Evolutionary conservation across 225 moss, liverwort and hornwort species (phyloP), one percentile per base, ranked within the genome.

Genomic region (Thuidium tamariscinum): DNA sequence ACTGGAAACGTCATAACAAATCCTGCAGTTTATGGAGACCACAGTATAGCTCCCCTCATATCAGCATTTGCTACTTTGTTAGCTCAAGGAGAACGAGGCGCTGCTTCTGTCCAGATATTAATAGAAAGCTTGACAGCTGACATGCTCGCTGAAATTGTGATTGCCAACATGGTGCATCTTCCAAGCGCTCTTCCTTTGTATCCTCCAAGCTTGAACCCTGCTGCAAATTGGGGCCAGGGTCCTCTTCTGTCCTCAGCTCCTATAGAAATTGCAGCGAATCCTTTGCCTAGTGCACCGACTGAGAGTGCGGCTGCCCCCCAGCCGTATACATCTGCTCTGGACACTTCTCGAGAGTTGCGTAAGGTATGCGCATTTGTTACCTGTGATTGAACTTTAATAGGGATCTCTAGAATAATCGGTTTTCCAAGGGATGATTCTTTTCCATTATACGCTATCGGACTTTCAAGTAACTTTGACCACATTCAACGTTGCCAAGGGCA

Each of bases 61-160:
- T 94, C 98, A 86, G 95, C 95, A 88, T 93, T 98, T 86, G 96
- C 96, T 60, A 92, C 96, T 61, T 94, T 98, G 79, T 82, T 95
- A 62, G 96, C 96, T 80, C 98, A 98, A 92, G 98, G 98, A 80
- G 98, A 98, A 87, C 92, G 96, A 90, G 98, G 95, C 66, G 87
- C 94, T 87, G 67, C 94, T 87, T 95, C 98, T 85, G 98, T 98
- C 86, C 96, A 98, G 82, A 94, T 98, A 82, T 92, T 98, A 75
- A 93, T 96, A 51, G 92, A 97, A 79, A 96, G 95, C 84, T 94
- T 98, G 88, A 95, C 98, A 82, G 92, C 98, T 89, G 96, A 98
- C 67, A 96, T 98, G 94, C 91, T 98, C 70, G 93, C 96, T 77
- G 96, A 96, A 85, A 95, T 98, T 85, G 98, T 98, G 70, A 95